Conservation (phyloP, 2,329 filamentous ascomycete genomes). For the Apiospora aurea region DNA sequence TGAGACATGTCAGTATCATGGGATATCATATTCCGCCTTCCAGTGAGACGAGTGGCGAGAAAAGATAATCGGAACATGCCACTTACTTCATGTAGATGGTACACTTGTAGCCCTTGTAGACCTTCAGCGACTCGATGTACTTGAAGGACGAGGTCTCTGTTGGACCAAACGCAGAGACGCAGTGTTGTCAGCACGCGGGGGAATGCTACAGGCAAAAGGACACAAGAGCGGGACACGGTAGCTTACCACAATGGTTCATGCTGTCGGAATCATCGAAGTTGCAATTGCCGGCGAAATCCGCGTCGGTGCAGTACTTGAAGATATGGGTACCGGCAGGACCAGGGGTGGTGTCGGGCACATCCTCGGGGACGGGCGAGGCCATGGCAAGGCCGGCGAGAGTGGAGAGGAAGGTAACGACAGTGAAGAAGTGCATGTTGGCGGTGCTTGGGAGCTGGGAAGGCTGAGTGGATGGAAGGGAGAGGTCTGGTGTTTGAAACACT, state of each 20-base stretch:
- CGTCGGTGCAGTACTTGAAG: not conserved
- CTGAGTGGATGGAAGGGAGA: not conserved
- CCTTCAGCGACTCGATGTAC: not conserved
- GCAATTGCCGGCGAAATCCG: not conserved
- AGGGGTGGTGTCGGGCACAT: not conserved
- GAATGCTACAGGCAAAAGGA: not conserved
- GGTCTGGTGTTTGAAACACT: not conserved
- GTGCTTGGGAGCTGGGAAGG: not conserved
- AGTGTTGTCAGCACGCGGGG: not conserved
- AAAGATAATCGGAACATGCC: not conserved
- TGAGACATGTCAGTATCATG: not conserved
- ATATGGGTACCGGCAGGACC: not conserved
- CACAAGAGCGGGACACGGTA: not conserved
- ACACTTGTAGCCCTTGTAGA: not conserved
- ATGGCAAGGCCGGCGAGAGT: not conserved
- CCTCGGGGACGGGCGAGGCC: not conserved
- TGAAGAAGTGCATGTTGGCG: not conserved
- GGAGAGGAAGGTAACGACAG: not conserved
- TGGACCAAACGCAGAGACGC: not conserved
- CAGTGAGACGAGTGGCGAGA: not conserved
- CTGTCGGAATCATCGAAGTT: not conserved
- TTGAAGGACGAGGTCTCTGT: not conserved
- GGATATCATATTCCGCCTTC: not conserved
- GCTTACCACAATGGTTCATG: constrained; percentile 6
- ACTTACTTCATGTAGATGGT: constrained; percentile 14